Evolutionary conservation across 2,329 filamentous ascomycete species (phyloP), one percentile per base, ranked within the genome.

Genomic region (Aspergillus aculeatus): DNA sequence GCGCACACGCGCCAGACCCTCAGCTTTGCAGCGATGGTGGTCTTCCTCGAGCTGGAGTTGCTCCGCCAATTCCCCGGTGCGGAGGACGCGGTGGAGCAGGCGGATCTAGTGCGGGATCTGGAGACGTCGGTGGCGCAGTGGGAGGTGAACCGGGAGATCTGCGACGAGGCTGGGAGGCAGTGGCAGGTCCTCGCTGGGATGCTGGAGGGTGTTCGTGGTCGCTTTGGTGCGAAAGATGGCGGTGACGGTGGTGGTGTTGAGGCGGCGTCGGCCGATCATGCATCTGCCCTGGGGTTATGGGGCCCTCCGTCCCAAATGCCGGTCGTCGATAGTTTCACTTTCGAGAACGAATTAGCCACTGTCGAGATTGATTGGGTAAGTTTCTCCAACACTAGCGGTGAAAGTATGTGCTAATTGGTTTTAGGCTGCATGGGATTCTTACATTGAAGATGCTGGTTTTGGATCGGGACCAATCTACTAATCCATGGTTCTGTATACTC

Each of bases 291-390:
- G 12, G 29, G 29, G 3, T 21, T 16, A 2, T 41, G 49, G 4
- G 49, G 7, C 19, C 11, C 32, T 2, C 10, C 5, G 7, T 3
- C 29, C 5, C n/a, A 35, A 1, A 35, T 16, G 6, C 6, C 32
- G 7, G 26, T 2, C 7, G n/a, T 51, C 4, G n/a, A 50, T 31
- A n/a, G 12, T 2, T 26, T 38, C 0, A 38, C 26, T 1, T 44
- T 48, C 23, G 56, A 58, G 23, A 50, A 54, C 10, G 31, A 49
- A 12, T 10, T 41, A 2, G 12, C 26, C 9, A 14, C 21, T 24
- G 23, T 54, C 11, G 59, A 54, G 26, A 38, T 61, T 31, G 59
- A 61, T 32, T 61, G 59, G 59, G 59, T 61, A 19, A 9, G 55
- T 29, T 47, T 16, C 14, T 49, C 16, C 12, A 12, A 2, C 48